Conservation (phyloP, 2,329 filamentous ascomycete genomes). For the Penicillium freii region DNA sequence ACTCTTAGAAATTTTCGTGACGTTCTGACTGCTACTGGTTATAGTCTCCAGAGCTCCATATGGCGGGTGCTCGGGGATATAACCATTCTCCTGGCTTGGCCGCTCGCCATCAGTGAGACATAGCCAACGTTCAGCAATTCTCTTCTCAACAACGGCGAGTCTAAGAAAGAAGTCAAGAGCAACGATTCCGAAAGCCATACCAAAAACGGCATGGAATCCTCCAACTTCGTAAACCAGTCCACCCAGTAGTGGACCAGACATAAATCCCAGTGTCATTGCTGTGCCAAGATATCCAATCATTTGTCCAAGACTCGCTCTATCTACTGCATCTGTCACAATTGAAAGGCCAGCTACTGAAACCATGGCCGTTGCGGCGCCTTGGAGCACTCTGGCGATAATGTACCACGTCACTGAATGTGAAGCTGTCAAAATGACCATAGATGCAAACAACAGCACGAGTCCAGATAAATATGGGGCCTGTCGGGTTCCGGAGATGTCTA, state of each 20-base stretch:
- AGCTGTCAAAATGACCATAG: constrained; percentile 55
- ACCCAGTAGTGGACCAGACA: constrained; percentile 57
- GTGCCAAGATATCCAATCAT: constrained; percentile 56
- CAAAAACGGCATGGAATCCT: constrained; percentile 59
- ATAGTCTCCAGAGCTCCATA: constrained; percentile 3
- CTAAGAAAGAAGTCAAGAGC: constrained; percentile 60
- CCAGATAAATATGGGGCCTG: constrained; percentile 58
- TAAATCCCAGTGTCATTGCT: constrained; percentile 56
- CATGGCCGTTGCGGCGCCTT: constrained; percentile 57
- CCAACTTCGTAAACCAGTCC: constrained; percentile 59
- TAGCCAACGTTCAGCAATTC: constrained; percentile 43
- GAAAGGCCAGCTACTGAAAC: constrained; percentile 61
- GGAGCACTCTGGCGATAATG: constrained; percentile 53
- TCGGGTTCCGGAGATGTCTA: constrained; percentile 36
- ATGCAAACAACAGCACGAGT: constrained; percentile 49
- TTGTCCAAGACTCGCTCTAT: constrained; percentile 56
- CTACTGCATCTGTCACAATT: constrained; percentile 58
- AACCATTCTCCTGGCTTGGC: constrained; percentile 5
- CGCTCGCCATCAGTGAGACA: neutral
- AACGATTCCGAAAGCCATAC: constrained; percentile 53
- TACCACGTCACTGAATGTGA: constrained; percentile 50
- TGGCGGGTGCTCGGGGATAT: constrained; percentile 10
- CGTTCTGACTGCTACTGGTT: constrained; percentile 23
- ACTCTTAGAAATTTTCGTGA: neutral
- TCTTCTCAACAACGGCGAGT: constrained; percentile 60